Evolutionary conservation across 257 asterid species (phyloP), one percentile per base, ranked within the genome.

Genomic region (Scutellaria baicalensis): DNA sequence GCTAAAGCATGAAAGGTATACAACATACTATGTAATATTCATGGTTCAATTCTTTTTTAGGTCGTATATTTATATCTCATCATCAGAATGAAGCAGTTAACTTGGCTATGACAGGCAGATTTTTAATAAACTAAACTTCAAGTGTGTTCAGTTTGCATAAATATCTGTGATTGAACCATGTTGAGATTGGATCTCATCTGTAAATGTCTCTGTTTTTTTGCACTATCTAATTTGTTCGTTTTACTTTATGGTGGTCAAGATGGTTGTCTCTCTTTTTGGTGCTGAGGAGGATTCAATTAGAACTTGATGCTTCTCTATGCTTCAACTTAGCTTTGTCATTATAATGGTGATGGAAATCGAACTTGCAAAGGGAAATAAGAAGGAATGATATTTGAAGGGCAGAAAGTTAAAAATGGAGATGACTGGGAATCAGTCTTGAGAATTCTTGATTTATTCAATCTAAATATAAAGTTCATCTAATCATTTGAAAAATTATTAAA

Each of bases 1-100:
- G 52, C 69, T 18, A 67, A 70, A 68, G 74, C 79, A 12, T 14
- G 57, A 49, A 66, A 59, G 79, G 79, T 74, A 39, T 40, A 59
- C 55, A 38, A 16, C 48, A 36, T 48, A 48, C 9, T 2, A 23
- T 43, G 59, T 39, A 49, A n/a, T 49, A 20, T 49, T 38, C 44
- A 8, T 60, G 44, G 45, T 60, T 66, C 60, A 23, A 7, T 9
- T 33, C 45, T 13, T 9, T 7, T 68, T 51, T 21, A n/a, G 44
- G 17, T 55, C 23, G 18, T 56, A 9, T 56, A 14, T 21, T 27
- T 4, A 27, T 27, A 27, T 27, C 4, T 16, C 48, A 52, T 63
- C 1, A 1, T 39, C 11, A 7, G 56, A 39, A 9, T 61, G 59
- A 11, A 23, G 23, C 10, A 27, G 21, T 18, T 38, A 48, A 18